phyloP scores from a whole-genome alignment of 2,329 filamentous ascomycete species.

The Alternaria rosae region DNA sequence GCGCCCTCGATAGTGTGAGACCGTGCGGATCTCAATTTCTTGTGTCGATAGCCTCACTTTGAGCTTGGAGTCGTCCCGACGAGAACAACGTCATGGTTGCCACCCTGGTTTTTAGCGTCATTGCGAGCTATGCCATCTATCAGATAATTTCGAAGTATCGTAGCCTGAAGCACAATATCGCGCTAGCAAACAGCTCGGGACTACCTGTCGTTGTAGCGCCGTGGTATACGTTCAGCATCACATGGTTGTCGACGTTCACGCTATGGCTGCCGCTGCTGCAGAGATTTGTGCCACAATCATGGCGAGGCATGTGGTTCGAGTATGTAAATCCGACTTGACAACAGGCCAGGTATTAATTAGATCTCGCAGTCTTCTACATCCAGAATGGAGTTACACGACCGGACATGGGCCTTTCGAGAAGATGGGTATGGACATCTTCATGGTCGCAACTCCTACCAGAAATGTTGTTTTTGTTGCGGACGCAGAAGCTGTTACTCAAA shows the following conservation, averaged over 20 bases:
- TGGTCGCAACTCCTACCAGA: conserved; percentile 66
- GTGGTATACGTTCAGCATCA: conserved; percentile 57
- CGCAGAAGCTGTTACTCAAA: conserved; percentile 70
- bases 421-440: conserved; percentile 67
- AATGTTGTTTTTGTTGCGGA: conserved; percentile 66
- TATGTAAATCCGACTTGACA: conserved; percentile 50
- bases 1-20: neutral
- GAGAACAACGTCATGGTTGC: conserved; percentile 30
- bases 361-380: conserved; percentile 59
- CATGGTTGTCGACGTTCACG: conserved; percentile 64
- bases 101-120: conserved; percentile 33
- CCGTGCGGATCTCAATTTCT: neutral
- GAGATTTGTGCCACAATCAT: conserved; percentile 59
- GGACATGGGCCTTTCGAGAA: conserved; percentile 66
- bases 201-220: conserved; percentile 55
- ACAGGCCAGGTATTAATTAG: conserved; percentile 3
- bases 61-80: neutral
- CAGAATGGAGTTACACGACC: conserved; percentile 66
- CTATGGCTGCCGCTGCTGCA: conserved; percentile 65
- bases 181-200: conserved; percentile 55
- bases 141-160: conserved; percentile 45
- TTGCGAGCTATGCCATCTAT: conserved; percentile 41
- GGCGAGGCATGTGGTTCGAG: conserved; percentile 67
- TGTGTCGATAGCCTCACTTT: neutral
- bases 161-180: conserved; percentile 51